Percentiles rank a stretch among this genome's conserved stretches.
Evolutionary conservation across 2,329 filamentous ascomycete species (phyloP).

Genomic region (Sarocladium brachiariae): DNA sequence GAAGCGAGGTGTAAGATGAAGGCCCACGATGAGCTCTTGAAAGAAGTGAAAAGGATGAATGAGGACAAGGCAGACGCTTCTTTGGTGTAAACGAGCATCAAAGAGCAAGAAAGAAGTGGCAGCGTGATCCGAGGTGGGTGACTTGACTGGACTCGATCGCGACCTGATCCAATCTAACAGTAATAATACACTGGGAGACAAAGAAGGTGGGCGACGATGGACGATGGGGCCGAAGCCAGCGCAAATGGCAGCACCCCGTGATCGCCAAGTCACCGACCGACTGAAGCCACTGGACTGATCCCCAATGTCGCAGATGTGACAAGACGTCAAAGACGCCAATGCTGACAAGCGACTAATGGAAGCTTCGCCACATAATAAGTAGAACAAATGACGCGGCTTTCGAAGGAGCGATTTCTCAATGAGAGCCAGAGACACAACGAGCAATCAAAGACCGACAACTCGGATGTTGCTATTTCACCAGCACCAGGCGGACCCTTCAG

Average conservation of each 20-base stretch:
- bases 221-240: background rate
- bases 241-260: background rate
- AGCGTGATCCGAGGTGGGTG: too few relatives aligned
- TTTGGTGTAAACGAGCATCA: too few relatives aligned
- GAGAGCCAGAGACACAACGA: background rate
- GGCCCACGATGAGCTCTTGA: background rate
- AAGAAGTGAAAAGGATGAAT: background rate
- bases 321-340: too few relatives aligned
- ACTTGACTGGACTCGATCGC: too few relatives aligned
- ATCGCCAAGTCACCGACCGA: conserved; percentile 3
- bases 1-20: background rate
- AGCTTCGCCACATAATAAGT: too few relatives aligned
- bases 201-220: background rate
- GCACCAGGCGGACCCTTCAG: background rate
- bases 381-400: background rate
- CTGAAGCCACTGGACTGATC: conserved; percentile 1
- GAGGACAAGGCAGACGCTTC: too few relatives aligned
- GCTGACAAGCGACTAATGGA: too few relatives aligned
- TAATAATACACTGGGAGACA: background rate
- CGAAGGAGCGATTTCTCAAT: background rate
- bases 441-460: background rate
- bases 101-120: too few relatives aligned
- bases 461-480: background rate
- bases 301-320: too few relatives aligned
- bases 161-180: too few relatives aligned